Evolutionary conservation across 2,329 filamentous ascomycete genomes (phyloP).

Genomic region (Alternaria longipes): DNA sequence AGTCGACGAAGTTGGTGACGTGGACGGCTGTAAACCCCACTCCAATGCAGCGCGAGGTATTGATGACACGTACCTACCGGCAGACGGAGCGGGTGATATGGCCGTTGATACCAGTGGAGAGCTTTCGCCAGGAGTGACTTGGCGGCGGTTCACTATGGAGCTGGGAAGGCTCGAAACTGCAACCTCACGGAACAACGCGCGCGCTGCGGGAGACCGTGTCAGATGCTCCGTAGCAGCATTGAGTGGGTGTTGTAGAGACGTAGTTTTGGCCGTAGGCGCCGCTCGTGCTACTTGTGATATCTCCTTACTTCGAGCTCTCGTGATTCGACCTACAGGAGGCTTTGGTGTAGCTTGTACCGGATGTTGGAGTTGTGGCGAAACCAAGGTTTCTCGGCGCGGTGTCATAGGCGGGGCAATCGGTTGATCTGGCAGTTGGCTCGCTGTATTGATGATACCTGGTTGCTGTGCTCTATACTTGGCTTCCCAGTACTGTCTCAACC

Average conservation of each 20-base stretch:
- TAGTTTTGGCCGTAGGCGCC: background rate
- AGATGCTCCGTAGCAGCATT: no score
- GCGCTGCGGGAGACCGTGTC: no score
- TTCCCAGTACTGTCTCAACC: slow-evolving; percentile 17
- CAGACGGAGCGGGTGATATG: background rate
- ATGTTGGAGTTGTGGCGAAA: background rate
- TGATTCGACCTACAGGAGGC: background rate
- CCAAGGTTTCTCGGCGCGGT: background rate
- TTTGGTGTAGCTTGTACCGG: background rate
- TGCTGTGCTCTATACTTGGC: background rate
- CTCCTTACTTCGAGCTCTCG: background rate
- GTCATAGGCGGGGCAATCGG: background rate
- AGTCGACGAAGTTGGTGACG: background rate
- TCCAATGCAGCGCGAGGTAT: background rate
- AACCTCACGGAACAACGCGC: background rate
- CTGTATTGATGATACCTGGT: background rate
- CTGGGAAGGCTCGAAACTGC: background rate
- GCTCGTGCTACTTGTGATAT: background rate
- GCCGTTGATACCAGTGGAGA: background rate
- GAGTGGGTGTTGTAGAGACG: background rate
- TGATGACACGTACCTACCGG: background rate
- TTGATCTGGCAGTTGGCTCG: background rate
- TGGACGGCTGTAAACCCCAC: background rate
- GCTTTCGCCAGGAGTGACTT: background rate
- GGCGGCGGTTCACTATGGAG: background rate